Base-by-base conservation (phyloP, 495 filamentous ascomycete genomes). In the Chaetomium cochliodes region DNA sequence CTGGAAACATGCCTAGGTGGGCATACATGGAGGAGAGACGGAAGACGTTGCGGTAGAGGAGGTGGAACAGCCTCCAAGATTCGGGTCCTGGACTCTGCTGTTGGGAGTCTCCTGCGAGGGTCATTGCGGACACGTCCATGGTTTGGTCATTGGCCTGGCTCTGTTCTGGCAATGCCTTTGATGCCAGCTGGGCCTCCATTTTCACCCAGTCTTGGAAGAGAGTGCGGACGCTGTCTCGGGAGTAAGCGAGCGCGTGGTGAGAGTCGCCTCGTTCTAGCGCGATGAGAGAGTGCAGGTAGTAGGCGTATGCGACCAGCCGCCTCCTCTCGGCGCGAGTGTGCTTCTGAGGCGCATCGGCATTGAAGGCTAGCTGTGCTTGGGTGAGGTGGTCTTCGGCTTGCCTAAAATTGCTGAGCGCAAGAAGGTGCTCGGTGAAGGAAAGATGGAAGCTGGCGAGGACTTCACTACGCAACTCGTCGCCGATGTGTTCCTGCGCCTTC, bases 1-100 rank as follows among this genome's bases (percentile, higher is more conserved):
- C 96, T 57, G 89, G 87, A 67, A 92, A 90, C 73, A 97, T 83
- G 52, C 96, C 93, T 69, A 92, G 84, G 60, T 93, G 87, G 5
- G 90, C 85, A 63, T 90, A 96, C 18, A 96, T 75, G 23, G 80
- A 81, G 5, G 92, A 91, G 6, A 96, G 83, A 60, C 91, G 87
- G 53, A 86, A 69, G 33, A 93, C 75, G 53, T 85, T 84, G 6
- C 84, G 84, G 70, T 90, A 88, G 30, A 97, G 79, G 11, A 85
- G 84, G 39, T 85, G 82, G 44, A 96, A 85, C 8, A 97, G 78
- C 22, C 84, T 79, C 94, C 94, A 98, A 65, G 94, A 93, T 15
- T 83, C 82, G 0, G 92, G 86, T 2, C 90, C 88, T 18, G 81
- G 15, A 30, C 16, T 68, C 4, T 49, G 58, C 5, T 55, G 41